These are phyloP conservation scores for Quercus variabilis DNA, from an alignment of 306 rosid species.

Conservation along the genomic window DNA sequence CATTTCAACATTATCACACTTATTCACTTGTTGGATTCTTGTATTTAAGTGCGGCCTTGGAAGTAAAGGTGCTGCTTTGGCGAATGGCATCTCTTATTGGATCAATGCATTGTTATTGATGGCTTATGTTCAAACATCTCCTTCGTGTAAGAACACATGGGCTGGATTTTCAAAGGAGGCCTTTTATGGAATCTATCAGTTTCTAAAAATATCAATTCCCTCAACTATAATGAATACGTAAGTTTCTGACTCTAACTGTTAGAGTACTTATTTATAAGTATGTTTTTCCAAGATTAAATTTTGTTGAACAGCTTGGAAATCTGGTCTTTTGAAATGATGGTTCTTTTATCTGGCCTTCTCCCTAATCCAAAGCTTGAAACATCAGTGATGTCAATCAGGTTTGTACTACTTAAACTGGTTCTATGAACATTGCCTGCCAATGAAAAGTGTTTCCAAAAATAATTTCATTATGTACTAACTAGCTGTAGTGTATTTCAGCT, in stretches of 20 bases:
- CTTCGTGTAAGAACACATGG: slow-evolving; percentile 39
- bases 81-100: slow-evolving; percentile 34
- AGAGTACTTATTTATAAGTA: no score
- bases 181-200: slow-evolving; percentile 25
- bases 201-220: slow-evolving; percentile 37
- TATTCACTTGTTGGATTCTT: slow-evolving; percentile 27
- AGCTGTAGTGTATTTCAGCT: slow-evolving; percentile 21
- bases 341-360: slow-evolving; percentile 25
- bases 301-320: slow-evolving; percentile 21
- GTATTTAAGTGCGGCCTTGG: slow-evolving; percentile 40
- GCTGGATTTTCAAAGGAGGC: slow-evolving; percentile 43
- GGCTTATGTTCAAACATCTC: slow-evolving; percentile 32
- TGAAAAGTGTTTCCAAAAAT: not conserved
- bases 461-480: not conserved
- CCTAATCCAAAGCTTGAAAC: slow-evolving; percentile 31
- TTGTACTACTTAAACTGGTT: not conserved
- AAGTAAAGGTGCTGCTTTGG: slow-evolving; percentile 37
- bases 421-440: not conserved
- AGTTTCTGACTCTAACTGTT: not conserved
- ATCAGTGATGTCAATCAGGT: slow-evolving; percentile 32
- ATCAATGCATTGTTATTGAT: slow-evolving; percentile 32
- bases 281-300: not conserved
- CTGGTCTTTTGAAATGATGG: slow-evolving; percentile 37
- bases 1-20: slow-evolving; percentile 18
- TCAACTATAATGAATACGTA: slow-evolving; percentile 43